These are phyloP conservation scores for Torrubiella hemipterigena DNA, from an alignment of 2,329 filamentous ascomycete species.

Conservation along the genomic window DNA sequence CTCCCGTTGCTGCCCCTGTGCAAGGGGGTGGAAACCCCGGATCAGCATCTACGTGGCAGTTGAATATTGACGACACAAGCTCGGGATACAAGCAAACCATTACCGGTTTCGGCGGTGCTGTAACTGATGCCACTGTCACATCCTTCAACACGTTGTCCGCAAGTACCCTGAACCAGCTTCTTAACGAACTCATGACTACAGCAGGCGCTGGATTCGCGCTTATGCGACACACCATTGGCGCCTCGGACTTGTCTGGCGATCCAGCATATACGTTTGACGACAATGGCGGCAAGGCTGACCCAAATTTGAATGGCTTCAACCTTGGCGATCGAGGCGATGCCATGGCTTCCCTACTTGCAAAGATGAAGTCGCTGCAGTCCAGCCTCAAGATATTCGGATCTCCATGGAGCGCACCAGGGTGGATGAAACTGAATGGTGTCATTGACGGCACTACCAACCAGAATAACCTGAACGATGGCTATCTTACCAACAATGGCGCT, in stretches of 20 bases:
- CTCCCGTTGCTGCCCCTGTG: conserved; percentile 18
- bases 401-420: conserved; percentile 25
- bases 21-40: conserved; percentile 18
- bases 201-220: conserved; percentile 23
- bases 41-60: conserved; percentile 20
- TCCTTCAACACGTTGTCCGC: conserved; percentile 20
- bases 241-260: conserved; percentile 24
- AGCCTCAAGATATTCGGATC: conserved; percentile 21
- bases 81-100: conserved; percentile 24
- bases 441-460: conserved; percentile 22
- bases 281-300: conserved; percentile 17
- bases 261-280: conserved; percentile 27
- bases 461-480: neutral
- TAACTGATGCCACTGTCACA: conserved; percentile 26
- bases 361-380: conserved; percentile 20
- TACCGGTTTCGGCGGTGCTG: conserved; percentile 25
- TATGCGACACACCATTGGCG: conserved; percentile 24
- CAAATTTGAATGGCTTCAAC: conserved; percentile 16
- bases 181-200: conserved; percentile 20
- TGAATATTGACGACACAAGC: conserved; percentile 23
- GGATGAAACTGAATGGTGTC: conserved; percentile 26
- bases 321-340: conserved; percentile 22
- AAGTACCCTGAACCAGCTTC: conserved; percentile 16
- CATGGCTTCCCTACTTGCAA: conserved; percentile 22
- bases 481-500: conserved; percentile 18